Base-by-base conservation (phyloP, 2,329 filamentous ascomycete genomes). In the Ceratocystis cacaofunesta region DNA sequence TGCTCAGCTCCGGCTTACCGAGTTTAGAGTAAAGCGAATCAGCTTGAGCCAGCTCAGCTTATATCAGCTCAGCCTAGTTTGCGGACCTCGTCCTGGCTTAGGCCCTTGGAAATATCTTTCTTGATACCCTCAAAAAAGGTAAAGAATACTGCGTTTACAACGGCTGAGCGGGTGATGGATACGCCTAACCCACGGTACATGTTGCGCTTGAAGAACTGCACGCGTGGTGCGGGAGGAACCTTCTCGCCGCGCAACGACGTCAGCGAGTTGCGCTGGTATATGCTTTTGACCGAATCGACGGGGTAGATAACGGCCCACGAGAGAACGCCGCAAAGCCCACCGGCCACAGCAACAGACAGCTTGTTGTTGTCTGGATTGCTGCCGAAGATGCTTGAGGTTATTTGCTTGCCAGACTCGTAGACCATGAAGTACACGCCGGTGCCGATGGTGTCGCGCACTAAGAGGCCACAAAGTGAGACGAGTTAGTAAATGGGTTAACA, bases 61-160 rank as follows among this genome's bases (percentile, higher is more conserved):
- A 44, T 28, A 10, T 55, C 48, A 17, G 25, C 36, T 52, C 19
- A 41, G 22, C 52, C 30, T 32, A 57, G 52, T 19, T 50, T 22
- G 7, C 81, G 80, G 30, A n/a, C 22, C 46, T 52, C 48, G 22
- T 32, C 28, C 52, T 57, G 17, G 25, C 12, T 36, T 28, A 48
- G 17, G n/a, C 30, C 63, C 10, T 36, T 28, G n/a, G 52, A 50
- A 74, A 85, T 83, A 69, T 80, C 79, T 73, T 85, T 86, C 77
- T 94, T 94, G 71, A 89, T 82, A 71, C 90, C 86, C 76, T 95
- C 90, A 73, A 94, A 95, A 48, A 86, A 87, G 55, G 88, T 91
- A 77, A 95, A 95, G 80, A 95, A 95, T 71, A 95, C 88, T 69
- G 89, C 89, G 73, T 95, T 95, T 70, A 94, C 85, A 63, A 90